Evolutionary conservation across 345 rosid genomes (phyloP).

Genomic region (Euphorbia peplus): DNA sequence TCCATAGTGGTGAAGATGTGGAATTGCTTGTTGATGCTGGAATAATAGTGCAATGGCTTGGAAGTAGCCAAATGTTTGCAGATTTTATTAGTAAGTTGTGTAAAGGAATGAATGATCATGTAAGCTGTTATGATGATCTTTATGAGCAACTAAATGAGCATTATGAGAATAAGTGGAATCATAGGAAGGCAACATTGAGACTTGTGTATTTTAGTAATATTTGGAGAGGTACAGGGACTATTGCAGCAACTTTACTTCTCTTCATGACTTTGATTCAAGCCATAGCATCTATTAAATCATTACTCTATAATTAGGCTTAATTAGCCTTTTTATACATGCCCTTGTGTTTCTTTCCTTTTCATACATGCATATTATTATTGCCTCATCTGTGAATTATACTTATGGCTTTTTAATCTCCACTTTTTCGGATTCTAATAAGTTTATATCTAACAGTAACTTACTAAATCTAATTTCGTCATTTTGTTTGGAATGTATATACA

Average conservation of each 20-base stretch:
- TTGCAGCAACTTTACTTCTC: background rate
- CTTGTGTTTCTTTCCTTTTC: no score
- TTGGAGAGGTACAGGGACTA: constrained; percentile 29
- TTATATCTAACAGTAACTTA: no score
- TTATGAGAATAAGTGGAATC: background rate
- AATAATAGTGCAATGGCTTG: background rate
- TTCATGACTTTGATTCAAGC: constrained; percentile 21
- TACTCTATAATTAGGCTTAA: no score
- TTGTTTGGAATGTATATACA: no score
- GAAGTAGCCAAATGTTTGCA: background rate
- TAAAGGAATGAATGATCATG: background rate
- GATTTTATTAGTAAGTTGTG: background rate
- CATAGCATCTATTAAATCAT: background rate
- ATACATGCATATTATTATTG: no score
- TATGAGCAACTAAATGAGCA: background rate
- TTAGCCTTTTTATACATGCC: no score
- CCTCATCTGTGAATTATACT: no score
- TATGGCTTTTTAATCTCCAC: no score
- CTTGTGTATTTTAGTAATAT: constrained; percentile 29
- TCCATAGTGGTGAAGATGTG: constrained; percentile 3
- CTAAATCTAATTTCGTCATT: no score
- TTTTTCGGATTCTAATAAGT: no score
- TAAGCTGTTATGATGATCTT: background rate
- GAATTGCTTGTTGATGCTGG: background rate
- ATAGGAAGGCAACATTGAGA: constrained; percentile 14